These are phyloP conservation scores for Kodamaea suecica DNA, from an alignment of 1,139 yeast species.

Conservation along the genomic window DNA sequence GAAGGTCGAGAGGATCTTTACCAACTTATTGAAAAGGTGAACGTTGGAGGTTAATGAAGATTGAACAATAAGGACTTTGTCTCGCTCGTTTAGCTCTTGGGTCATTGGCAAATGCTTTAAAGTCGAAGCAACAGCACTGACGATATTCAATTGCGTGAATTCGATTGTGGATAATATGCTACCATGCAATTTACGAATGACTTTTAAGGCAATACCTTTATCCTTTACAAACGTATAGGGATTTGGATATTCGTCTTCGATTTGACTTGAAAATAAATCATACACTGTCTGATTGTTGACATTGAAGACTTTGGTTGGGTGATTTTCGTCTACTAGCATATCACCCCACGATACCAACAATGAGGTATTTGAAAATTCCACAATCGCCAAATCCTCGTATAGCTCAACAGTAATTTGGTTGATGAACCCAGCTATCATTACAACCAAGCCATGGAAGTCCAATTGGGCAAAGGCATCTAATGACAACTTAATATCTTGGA, in stretches of 20 bases:
- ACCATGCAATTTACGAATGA: slow-evolving; percentile 20
- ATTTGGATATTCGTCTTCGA: slow-evolving; percentile 20
- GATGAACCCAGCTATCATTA: slow-evolving; percentile 30
- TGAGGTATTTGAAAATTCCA: slow-evolving; percentile 1
- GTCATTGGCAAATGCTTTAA: slow-evolving; percentile 55
- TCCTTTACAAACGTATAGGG: slow-evolving; percentile 34
- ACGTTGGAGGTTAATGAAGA: slow-evolving; percentile 16
- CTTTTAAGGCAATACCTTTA: slow-evolving; percentile 36
- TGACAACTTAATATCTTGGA: slow-evolving; percentile 19
- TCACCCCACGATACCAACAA: slow-evolving; percentile 1
- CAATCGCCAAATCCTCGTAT: slow-evolving; percentile 17
- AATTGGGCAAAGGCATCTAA: slow-evolving; percentile 13
- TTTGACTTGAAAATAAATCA: slow-evolving; percentile 4
- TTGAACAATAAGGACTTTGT: slow-evolving; percentile 41
- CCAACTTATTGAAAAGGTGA: slow-evolving; percentile 24
- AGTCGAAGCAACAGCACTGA: slow-evolving; percentile 61
- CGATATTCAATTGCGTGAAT: slow-evolving; percentile 60
- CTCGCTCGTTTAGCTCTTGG: slow-evolving; percentile 38
- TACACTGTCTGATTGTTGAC: slow-evolving; percentile 7
- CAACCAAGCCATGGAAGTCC: slow-evolving; percentile 18
- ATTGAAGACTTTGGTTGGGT: background rate
- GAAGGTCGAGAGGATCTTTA: slow-evolving; percentile 31
- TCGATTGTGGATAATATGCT: slow-evolving; percentile 26
- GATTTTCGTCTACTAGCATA: slow-evolving; percentile 8
- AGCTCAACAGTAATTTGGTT: slow-evolving; percentile 25